phyloP scores from a whole-genome alignment of 2,329 filamentous ascomycete species.

The Colletotrichum liriopes region DNA sequence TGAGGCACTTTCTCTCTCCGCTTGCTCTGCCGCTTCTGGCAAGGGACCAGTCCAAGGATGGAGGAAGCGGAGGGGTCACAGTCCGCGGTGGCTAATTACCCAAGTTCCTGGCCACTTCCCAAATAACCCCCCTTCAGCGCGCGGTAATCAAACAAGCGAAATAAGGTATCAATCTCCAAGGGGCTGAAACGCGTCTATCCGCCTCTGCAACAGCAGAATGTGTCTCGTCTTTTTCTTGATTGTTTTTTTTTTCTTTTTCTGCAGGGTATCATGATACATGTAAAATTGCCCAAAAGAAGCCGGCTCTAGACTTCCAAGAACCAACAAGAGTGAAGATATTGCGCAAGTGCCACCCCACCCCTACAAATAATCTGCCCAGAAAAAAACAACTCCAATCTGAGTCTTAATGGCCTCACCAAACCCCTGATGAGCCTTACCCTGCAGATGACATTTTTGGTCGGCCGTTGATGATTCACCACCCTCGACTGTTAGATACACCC shows the following conservation, averaged over 20 bases:
- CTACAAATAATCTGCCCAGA: neutral
- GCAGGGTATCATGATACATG: constrained; percentile 43
- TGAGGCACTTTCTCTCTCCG: constrained; percentile 24
- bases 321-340: constrained; percentile 24
- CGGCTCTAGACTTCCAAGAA: constrained; percentile 25
- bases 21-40: constrained; percentile 11
- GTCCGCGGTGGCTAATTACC: constrained; percentile 26
- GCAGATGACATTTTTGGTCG: constrained; percentile 20
- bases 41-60: neutral
- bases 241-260: constrained; percentile 35
- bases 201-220: constrained; percentile 8
- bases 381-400: constrained; percentile 33
- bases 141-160: constrained; percentile 43
- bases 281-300: constrained; percentile 35
- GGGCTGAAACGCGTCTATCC: constrained; percentile 37
- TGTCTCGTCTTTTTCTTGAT: constrained; percentile 19
- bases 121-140: constrained; percentile 14
- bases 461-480: constrained; percentile 14
- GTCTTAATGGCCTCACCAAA: constrained; percentile 20
- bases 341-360: neutral
- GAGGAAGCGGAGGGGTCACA: constrained; percentile 26
- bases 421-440: constrained; percentile 9
- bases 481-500: constrained; percentile 18
- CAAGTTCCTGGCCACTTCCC: constrained; percentile 13
- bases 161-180: constrained; percentile 39